Evolutionary conservation across 805 yeast genomes (phyloP).

Genomic region (Starmerella vaccinii): DNA sequence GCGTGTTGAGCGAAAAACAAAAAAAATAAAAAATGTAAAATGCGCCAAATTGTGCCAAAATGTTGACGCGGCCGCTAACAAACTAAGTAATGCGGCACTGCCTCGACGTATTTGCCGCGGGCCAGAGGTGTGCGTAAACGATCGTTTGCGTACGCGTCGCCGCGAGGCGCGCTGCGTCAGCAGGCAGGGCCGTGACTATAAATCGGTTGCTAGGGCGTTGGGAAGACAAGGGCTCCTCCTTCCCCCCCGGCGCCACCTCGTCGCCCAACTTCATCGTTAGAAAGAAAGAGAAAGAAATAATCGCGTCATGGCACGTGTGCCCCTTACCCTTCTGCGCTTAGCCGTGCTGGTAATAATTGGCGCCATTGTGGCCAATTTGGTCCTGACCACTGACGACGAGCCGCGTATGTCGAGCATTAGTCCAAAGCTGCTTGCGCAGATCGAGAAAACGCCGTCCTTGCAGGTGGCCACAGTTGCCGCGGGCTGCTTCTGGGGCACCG

Average conservation of each 20-base stretch:
- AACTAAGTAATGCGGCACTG: no score
- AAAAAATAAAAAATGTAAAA: no score
- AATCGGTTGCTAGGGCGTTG: no score
- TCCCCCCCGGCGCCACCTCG: background rate
- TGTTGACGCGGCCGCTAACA: no score
- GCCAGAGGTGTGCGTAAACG: no score
- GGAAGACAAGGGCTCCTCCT: no score
- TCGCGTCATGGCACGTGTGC: slow-evolving; percentile 1
- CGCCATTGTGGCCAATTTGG: slow-evolving; percentile 1
- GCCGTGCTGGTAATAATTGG: background rate
- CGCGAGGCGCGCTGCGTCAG: background rate
- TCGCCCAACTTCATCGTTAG: no score
- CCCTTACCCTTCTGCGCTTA: background rate
- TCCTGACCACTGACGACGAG: background rate
- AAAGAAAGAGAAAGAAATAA: no score
- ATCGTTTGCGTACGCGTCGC: background rate
- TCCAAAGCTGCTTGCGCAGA: slow-evolving; percentile 9
- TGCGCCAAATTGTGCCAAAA: no score
- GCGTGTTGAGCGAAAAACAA: no score
- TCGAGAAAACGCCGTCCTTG: slow-evolving; percentile 9
- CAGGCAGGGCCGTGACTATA: background rate
- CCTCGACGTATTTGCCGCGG: no score
- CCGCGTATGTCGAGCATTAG: background rate
- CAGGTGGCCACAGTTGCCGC: slow-evolving; percentile 43
- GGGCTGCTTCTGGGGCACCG: slow-evolving; percentile 51